Base-by-base conservation (phyloP, 1,284 basidiomycete species). In the Coniophora puteana region DNA sequence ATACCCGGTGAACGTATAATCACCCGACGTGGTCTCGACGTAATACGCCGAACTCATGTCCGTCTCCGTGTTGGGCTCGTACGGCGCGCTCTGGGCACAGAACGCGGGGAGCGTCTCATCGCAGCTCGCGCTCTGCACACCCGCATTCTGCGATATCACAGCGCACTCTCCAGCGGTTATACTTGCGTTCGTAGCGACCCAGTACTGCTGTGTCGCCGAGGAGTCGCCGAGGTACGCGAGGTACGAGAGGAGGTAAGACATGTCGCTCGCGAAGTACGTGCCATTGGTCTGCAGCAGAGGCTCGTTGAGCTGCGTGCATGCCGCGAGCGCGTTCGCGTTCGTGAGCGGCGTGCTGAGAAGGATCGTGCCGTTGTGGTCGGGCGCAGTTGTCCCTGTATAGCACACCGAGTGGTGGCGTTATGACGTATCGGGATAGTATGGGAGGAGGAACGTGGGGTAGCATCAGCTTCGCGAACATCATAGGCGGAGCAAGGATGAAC, bases 81-180 rank as follows among this genome's bases (percentile, higher is more conserved):
- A 49, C 3, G 30, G 48, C 6, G 58, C 51, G 26, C 54, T 61
- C 40, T 61, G 55, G 4, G 53, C 47, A 44, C 60, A 62, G 5
- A 62, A 43, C 7, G 48, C 54, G 14, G 60, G 60, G 16, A 62
- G 48, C 18, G 33, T 36, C 12, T 39, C 33, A 10, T 49, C 16
- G 32, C 60, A 62, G 4, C 51, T 25, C 2, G 51, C 48, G 2
- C 48, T 32, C 26, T 43, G 48, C 23, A 59, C 49, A 17, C 38
- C 40, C 4, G n/a, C 58, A 58, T 7, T 44, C n/a, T n/a, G n/a
- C 41, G 1, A 43, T 32, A 43, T 58, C 48, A 37, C 45, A 23
- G 54, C 47, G 37, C 60, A 62, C 8, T 44, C 26, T 13, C 13
- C 35, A 4, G 52, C 51, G 14, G 33, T 20, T n/a, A n/a, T n/a